Percentiles rank a stretch among this genome's conserved stretches.
phyloP scores from a whole-genome alignment of 306 rosid genomes.

The Cucurbita ficifolia region DNA sequence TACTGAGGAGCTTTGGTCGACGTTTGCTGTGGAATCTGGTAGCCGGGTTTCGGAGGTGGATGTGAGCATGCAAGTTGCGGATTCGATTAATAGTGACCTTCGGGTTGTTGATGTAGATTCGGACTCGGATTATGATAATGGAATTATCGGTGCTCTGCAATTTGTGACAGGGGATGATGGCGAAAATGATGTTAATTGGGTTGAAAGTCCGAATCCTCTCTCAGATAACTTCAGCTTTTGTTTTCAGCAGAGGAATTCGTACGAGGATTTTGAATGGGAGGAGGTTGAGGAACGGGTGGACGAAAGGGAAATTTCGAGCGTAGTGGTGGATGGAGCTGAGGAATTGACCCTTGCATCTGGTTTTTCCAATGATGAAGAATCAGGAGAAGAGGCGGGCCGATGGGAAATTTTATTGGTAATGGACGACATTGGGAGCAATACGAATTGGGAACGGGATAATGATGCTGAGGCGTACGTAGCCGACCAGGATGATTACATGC shows the following conservation, averaged over 20 bases:
- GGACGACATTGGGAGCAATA: conserved; percentile 38
- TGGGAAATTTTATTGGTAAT: conserved; percentile 74
- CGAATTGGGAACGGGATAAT: conserved; percentile 16
- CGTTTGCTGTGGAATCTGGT: conserved; percentile 18
- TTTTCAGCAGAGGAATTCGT: conserved; percentile 40
- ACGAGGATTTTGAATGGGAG: conserved; percentile 52
- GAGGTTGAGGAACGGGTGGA: conserved; percentile 38
- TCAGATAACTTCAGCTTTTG: conserved; percentile 40
- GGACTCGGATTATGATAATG: conserved; percentile 45
- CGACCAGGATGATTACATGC: conserved; percentile 31
- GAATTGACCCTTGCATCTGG: conserved; percentile 45
- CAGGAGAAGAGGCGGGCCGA: conserved; percentile 30
- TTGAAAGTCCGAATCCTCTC: conserved; percentile 30
- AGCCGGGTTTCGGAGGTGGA: conserved; percentile 17
- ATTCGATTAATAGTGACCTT: conserved; percentile 24
- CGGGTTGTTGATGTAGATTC: conserved; percentile 48
- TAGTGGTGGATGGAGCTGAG: conserved; percentile 30
- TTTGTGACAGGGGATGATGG: conserved; percentile 9
- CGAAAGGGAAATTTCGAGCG: conserved; percentile 25
- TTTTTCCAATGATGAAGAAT: conserved; percentile 27
- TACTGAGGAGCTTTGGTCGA: conserved; percentile 17
- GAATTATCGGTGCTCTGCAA: conserved; percentile 13
- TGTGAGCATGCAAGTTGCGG: conserved; percentile 10
- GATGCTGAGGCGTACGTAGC: conserved; percentile 20
- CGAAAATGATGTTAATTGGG: conserved; percentile 22